Base-by-base conservation (phyloP, 1,284 basidiomycete species). In the Porphyrellus sp. region DNA sequence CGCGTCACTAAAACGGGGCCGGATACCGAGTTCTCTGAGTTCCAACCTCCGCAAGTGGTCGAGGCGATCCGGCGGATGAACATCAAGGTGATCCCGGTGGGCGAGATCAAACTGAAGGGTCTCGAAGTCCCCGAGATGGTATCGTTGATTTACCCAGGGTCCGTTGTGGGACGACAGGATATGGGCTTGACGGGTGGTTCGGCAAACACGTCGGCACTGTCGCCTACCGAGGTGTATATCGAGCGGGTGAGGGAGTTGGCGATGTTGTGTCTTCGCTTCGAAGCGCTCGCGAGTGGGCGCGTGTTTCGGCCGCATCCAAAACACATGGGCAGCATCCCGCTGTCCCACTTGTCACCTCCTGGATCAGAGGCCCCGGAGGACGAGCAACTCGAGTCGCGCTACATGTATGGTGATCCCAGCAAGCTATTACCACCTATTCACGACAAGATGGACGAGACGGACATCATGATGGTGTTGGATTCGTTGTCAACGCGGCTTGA, bases 81-180 rank as follows among this genome's bases (percentile, higher is more conserved):
- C 3, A 78, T 94, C 43, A 77, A 81, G 28, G 80, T 95, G 51
- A 78, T 86, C 31, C 79, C 82, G 33, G 81, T 97, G 24, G 97
- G 97, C 21, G 93, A 98, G 70, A 81, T 88, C 58, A 92, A 93
- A 67, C 82, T 99, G 60, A 98, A 98, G 71, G 96, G 96, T 15
- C 77, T 98, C 33, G 94, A 98, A 72, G 79, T 90, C 2, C 91
- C 91, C 1, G 96, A 98, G 71, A 79, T 82, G 60, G 77, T 99
- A 15, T 91, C 91, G 25, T 72, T 90, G 23, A 79, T 98, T 43
- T 98, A 94, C 68, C 93, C 96, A 0, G 79, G 75, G 46, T 80
- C 82, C 16, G 77, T 99, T 20, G 79, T 81, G 20, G 88, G 86
- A 8, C 85, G 97, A 24, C 78, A 88, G 54, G 79, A 86, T 53